Base-by-base conservation (phyloP, 805 yeast species). In the Kurtzmaniella cleridarum region DNA sequence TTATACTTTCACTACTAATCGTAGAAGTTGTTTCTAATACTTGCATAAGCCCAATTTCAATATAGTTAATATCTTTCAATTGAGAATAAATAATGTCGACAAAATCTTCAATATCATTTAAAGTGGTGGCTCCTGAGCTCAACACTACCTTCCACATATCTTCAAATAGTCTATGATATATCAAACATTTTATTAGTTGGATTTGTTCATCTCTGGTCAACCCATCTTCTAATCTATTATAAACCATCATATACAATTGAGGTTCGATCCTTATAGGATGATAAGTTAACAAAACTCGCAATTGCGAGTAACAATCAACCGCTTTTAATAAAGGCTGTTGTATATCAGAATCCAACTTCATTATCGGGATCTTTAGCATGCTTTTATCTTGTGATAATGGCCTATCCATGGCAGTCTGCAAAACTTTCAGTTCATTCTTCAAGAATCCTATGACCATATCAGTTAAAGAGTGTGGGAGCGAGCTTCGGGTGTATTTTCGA, bases 21-120 rank as follows among this genome's bases (percentile, higher is more conserved):
- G 28, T 29, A 2, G 46, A 49, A 8, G 57, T 53, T 3, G 59
- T 52, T 3, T 50, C 23, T 3, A 66, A 39, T 2, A 62, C 51
- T 30, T 50, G 49, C 45, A 55, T 51, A 1, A 59, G 32, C 1
- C 68, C 66, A 31, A 64, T 46, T 3, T 37, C 38, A n/a, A 44
- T 11, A 35, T 56, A 50, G 28, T 53, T 46, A 30, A 45, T 44
- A 4, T 45, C 42, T 27, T 38, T 36, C 14, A 62, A 41, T 12
- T 47, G 44, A 3, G 40, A 32, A n/a, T 50, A 42, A 8, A 62
- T 47, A 17, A 53, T 40, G 12, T 61, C 69, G 24, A 64, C 46
- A 29, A 59, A 47, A 12, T 65, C 71, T 40, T 67, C 72, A 16
- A 66, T 46, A 36, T 66, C 73, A 14, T 51, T 52, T 13, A 68